A percentile compares a stretch with the other conserved stretches of the same genome.
Conservation (phyloP, 129 eudicot species). For the Helichrysum umbraculigerum region DNA sequence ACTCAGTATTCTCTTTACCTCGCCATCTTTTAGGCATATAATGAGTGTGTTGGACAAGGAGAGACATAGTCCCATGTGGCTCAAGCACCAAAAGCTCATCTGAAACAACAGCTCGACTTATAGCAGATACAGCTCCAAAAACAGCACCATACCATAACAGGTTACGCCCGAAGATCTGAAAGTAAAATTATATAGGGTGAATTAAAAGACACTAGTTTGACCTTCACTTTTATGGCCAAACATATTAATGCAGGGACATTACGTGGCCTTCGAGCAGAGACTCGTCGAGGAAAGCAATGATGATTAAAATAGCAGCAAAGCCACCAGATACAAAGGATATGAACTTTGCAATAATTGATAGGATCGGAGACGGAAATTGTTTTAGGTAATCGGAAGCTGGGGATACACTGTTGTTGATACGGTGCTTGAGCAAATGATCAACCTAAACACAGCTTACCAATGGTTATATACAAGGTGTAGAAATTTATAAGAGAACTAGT, state of each 20-base stretch:
- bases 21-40: constrained; percentile 92
- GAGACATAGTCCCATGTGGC: constrained; percentile 74
- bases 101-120: constrained; percentile 68
- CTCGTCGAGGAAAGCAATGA: constrained; percentile 81
- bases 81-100: constrained; percentile 76
- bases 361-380: constrained; percentile 76
- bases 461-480: neutral
- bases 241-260: constrained; percentile 29
- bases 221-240: neutral
- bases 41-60: constrained; percentile 70
- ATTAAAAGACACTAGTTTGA: neutral
- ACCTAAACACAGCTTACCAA: constrained; percentile 42
- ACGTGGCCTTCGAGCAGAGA: constrained; percentile 95
- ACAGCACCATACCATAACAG: constrained; percentile 94
- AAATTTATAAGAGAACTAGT: neutral
- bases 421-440: constrained; percentile 79
- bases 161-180: constrained; percentile 81
- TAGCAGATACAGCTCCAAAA: constrained; percentile 82
- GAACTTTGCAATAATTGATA: constrained; percentile 71
- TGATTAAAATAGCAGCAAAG: constrained; percentile 79
- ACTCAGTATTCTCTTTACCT: constrained; percentile 66
- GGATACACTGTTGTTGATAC: constrained; percentile 61
- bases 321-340: constrained; percentile 91
- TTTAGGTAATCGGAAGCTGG: constrained; percentile 75
- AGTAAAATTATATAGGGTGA: neutral